Conservation (phyloP, 192 early-diverging fungal species). For the Coemansia javaensis region DNA sequence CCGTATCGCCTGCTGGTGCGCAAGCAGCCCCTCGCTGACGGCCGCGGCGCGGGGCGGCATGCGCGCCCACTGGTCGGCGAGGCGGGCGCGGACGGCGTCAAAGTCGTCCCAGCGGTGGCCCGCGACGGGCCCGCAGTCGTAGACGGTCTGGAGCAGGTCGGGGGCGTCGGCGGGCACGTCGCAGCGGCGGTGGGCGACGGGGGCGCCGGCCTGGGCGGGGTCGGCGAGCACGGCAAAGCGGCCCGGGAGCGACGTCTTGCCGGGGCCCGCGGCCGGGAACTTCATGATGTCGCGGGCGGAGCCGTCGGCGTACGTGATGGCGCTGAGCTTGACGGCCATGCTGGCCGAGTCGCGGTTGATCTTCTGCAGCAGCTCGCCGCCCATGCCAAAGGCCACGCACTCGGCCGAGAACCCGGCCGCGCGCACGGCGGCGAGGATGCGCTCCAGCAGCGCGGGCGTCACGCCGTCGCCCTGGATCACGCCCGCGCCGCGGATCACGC, state of each 20-base stretch:
- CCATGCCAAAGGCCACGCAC: slow-evolving; percentile 82
- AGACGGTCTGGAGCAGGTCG: slow-evolving; percentile 58
- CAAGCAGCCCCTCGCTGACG: slow-evolving; percentile 30
- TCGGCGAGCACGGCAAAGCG: slow-evolving; percentile 29
- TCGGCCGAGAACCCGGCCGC: slow-evolving; percentile 65
- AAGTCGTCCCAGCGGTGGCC: slow-evolving; percentile 57
- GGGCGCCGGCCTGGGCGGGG: slow-evolving; percentile 22
- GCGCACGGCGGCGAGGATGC: slow-evolving; percentile 56
- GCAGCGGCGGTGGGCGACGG: slow-evolving; percentile 17
- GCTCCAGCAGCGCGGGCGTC: slow-evolving; percentile 46
- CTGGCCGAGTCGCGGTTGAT: slow-evolving; percentile 82
- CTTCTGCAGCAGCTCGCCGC: slow-evolving; percentile 78
- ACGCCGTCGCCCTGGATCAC: slow-evolving; percentile 89
- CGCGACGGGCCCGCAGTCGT: slow-evolving; percentile 53
- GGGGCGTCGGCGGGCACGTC: slow-evolving; percentile 20
- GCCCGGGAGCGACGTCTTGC: slow-evolving; percentile 76
- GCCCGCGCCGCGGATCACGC: slow-evolving; percentile 62
- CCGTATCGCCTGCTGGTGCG: slow-evolving; percentile 20
- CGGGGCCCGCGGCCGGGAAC: slow-evolving; percentile 66
- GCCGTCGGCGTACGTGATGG: slow-evolving; percentile 66
- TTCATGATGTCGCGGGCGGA: slow-evolving; percentile 76
- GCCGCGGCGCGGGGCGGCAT: slow-evolving; percentile 45
- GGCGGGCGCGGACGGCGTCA: slow-evolving; percentile 53
- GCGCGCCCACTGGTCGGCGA: slow-evolving; percentile 54
- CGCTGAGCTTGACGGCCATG: slow-evolving; percentile 78